Evolutionary conservation across 2,329 filamentous ascomycete species (phyloP).

Genomic region (Fusarium chlamydosporum): DNA sequence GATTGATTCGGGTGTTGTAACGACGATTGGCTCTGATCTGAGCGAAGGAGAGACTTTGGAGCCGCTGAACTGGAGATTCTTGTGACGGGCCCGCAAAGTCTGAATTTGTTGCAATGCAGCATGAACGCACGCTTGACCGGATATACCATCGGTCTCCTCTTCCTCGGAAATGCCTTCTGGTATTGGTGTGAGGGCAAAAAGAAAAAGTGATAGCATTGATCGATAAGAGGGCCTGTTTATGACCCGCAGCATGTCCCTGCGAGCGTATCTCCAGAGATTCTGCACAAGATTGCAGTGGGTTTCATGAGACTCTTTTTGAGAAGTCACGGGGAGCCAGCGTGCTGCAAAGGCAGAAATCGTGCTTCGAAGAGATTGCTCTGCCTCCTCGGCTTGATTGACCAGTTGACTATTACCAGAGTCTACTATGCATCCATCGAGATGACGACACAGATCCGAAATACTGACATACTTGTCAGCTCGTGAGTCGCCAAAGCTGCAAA

Average conservation of each 20-base stretch:
- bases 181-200: slow-evolving; percentile 59
- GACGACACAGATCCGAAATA: slow-evolving; percentile 50
- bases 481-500: slow-evolving; percentile 44
- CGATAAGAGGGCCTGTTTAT: slow-evolving; percentile 60
- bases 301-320: slow-evolving; percentile 9
- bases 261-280: slow-evolving; percentile 55
- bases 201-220: slow-evolving; percentile 58
- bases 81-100: slow-evolving; percentile 56
- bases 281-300: slow-evolving; percentile 41
- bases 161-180: slow-evolving; percentile 58
- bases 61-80: slow-evolving; percentile 58
- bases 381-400: slow-evolving; percentile 34
- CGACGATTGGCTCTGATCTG: slow-evolving; percentile 34
- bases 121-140: slow-evolving; percentile 58
- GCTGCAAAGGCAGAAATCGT: slow-evolving; percentile 52
- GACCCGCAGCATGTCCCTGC: slow-evolving; percentile 57
- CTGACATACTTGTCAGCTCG: slow-evolving; percentile 52
- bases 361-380: slow-evolving; percentile 49
- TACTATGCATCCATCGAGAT: slow-evolving; percentile 56
- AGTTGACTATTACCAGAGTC: slow-evolving; percentile 34
- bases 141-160: slow-evolving; percentile 58
- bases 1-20: slow-evolving; percentile 49
- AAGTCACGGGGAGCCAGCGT: slow-evolving; percentile 51
- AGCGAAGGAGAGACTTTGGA: slow-evolving; percentile 55
- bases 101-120: slow-evolving; percentile 60